A percentile compares a stretch with the other conserved stretches of the same genome.
phyloP scores from a whole-genome alignment of 2,329 filamentous ascomycete species.

The Mycosphaerelloides madeirae region DNA sequence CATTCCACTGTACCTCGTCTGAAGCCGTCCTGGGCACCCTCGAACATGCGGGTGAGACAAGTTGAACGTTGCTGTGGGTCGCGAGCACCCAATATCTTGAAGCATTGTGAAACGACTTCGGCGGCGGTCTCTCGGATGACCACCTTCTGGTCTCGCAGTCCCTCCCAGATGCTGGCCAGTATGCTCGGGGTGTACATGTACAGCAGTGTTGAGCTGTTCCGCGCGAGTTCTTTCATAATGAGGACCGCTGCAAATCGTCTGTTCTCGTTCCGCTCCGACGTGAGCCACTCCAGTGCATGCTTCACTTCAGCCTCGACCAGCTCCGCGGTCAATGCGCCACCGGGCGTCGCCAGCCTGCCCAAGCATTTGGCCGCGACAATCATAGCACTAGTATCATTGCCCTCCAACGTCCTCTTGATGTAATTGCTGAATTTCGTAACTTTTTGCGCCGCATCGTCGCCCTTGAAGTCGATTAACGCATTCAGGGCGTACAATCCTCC shows the following conservation, averaged over 20 bases:
- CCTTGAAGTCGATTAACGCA: slow-evolving; percentile 91
- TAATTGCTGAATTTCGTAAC: slow-evolving; percentile 92
- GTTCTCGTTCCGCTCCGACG: slow-evolving; percentile 90
- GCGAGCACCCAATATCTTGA: slow-evolving; percentile 90
- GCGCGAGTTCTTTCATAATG: slow-evolving; percentile 81
- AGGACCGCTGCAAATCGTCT: slow-evolving; percentile 89
- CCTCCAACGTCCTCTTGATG: slow-evolving; percentile 78
- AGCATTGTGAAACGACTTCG: slow-evolving; percentile 89
- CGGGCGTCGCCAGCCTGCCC: slow-evolving; percentile 84
- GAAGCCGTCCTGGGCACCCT: slow-evolving; percentile 75
- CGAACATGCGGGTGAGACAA: slow-evolving; percentile 88
- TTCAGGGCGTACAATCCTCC: slow-evolving; percentile 91
- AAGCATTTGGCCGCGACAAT: slow-evolving; percentile 82
- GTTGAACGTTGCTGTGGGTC: slow-evolving; percentile 80
- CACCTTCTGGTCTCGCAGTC: slow-evolving; percentile 80
- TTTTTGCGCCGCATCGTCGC: slow-evolving; percentile 86
- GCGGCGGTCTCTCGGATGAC: slow-evolving; percentile 88
- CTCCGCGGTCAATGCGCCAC: slow-evolving; percentile 89
- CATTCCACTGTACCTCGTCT: slow-evolving; percentile 76
- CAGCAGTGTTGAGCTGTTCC: slow-evolving; percentile 90
- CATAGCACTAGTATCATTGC: slow-evolving; percentile 88
- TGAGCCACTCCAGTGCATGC: slow-evolving; percentile 92
- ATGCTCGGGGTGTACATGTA: slow-evolving; percentile 94
- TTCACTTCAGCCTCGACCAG: slow-evolving; percentile 96
- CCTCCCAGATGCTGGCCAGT: slow-evolving; percentile 94